Base-by-base conservation (phyloP, 2,329 filamentous ascomycete genomes). In the Colletotrichum limetticola region DNA sequence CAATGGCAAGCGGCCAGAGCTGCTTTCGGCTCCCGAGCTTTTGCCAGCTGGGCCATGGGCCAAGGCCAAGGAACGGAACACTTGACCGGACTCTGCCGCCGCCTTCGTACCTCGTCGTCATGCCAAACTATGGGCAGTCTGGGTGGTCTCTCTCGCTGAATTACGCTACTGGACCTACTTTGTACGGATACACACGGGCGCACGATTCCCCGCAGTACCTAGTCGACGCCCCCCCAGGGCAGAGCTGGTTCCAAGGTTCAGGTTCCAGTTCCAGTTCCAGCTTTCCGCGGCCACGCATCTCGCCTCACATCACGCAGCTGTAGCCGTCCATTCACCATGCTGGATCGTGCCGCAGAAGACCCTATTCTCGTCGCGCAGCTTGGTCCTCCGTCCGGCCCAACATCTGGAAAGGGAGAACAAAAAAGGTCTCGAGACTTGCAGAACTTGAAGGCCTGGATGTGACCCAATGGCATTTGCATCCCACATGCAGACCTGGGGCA, bases 351-450 rank as follows among this genome's bases (percentile, higher is more conserved):
- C 63, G 52, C 66, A 56, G 24, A 42, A 68, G 37, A 69, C 53
- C 66, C 66, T 49, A 66, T 72, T 66, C 49, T 68, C 60, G n/a
- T 28, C 70, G 32, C 70, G 66, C 70, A 70, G 55, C 35, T 28
- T 72, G 55, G 32, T 70, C 60, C 46, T 72, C 70, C 70, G 70
- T 58, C 53, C 59, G 53, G 59, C 9, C 58, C 58, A 59, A 58
- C 53, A 59, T 63, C 35, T 55, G 19, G 49, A 68, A 24, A 2
- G 30, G 37, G 12, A 5, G 14, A 1, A 16, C 42, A 55, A n/a
- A 16, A 55, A n/a, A 35, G n/a, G 26, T 24, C 55, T 37, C 42
- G 8, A 22, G 30, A n/a, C 49, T 4, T 63, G 46, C 30, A 26
- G 32, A 59, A 59, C 32, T 30, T 68, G 57, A 30, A 37, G 24